Evolutionary conservation across 2,329 filamentous ascomycete genomes (phyloP), one percentile per base, ranked within the genome.

Genomic region (Sclerotinia trifoliorum): DNA sequence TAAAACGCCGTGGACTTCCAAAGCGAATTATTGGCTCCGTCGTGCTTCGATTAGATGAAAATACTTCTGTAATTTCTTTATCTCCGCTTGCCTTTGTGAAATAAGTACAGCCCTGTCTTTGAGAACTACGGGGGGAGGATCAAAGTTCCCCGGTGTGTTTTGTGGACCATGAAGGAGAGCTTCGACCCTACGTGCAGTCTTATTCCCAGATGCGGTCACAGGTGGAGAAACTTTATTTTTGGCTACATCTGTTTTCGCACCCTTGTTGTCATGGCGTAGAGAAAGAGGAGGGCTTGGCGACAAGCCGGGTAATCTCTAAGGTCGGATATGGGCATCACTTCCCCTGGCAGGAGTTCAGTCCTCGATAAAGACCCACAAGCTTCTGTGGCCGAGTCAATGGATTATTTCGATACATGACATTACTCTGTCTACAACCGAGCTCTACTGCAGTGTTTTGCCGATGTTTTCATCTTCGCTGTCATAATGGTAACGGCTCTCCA

Each of bases 51-150:
- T 44, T 15, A 26, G 17, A 17, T 54, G 35, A 10, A 52, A 21
- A n/a, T 67, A 62, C n/a, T 54, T 32, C 19, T 63, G 56, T 5
- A 63, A 35, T 29, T 63, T 24, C 29, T 54, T 32, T 32, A 67
- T 63, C 15, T 67, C 65, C 6, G 35, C 48, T 51, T 62, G 57
- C 2, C 48, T 62, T 19, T 54, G 48, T 52, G 57, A 13, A 63
- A 55, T 63, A 21, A 62, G n/a, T 15, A 35, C 13, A 21, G 35
- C 13, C 5, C 24, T 21, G 13, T 62, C 35, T 44, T 5, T 26
- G 2, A 35, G 29, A 35, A 49, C 17, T 24, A 17, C 39, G 24
- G 13, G 24, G 19, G 24, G 24, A 51, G 48, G 24, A 21, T 44
- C 15, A 21, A 5, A 35, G 15, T 19, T 26, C 17, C 11, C 21